Evolutionary conservation across 208 protist species (phyloP), one percentile per base, ranked within the genome.

Genomic region (Leishmania mexicana): DNA sequence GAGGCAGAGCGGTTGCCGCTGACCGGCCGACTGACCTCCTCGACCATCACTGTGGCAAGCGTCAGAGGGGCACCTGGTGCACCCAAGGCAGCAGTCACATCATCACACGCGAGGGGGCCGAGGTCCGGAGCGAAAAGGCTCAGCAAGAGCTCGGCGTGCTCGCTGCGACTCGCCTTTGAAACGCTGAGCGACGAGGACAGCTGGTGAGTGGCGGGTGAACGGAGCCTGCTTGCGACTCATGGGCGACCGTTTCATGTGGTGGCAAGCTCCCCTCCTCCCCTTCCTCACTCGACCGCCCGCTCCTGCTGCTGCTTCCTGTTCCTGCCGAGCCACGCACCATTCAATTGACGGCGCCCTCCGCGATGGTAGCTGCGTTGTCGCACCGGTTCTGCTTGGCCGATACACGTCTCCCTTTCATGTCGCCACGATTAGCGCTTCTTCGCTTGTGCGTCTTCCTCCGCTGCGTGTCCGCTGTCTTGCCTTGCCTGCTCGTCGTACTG

Each of bases 131-230:
- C 19, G 73, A 65, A 40, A 8, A 51, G 13, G 40, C 38, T 24
- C 38, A 47, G 21, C 53, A 67, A 51, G 40, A 31, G 7, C 38
- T 60, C 76, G 19, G 70, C 85, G 58, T 92, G 88, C 57, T 83
- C 81, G n/a, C 40, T 85, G 77, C 84, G 76, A 51, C 84, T 94
- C 1, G 78, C 78, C 57, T 92, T 92, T 75, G 88, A 92, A 76
- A 73, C 42, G 13, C 45, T 83, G 45, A 78, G 76, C 42, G 79
- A 83, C 76, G 68, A 81, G 10, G 83, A 78, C 1, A 57, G 45
- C 49, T 70, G 70, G 45, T 80, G 72, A 76, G 31, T 51, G 24
- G n/a, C 40, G 79, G 53, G 54, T 11, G 40, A 31, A 7, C n/a
- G 31, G 57, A 51, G 40, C 28, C 13, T 53, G n/a, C 35, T 42